Evolutionary conservation across 768 basidiomycete genomes (phyloP).

Genomic region (Paxillus rubicundulus): DNA sequence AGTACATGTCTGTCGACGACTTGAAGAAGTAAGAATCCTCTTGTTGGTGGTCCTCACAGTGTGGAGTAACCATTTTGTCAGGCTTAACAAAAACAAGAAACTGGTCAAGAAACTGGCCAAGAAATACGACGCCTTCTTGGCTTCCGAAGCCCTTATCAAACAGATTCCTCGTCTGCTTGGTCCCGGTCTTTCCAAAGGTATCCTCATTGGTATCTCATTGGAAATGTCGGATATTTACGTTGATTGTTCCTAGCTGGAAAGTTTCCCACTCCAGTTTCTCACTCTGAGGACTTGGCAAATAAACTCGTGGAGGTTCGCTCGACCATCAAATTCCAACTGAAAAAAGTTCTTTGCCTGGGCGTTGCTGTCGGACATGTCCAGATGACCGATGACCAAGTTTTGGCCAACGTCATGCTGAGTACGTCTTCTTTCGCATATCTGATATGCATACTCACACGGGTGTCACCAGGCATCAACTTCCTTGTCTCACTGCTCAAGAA

Average conservation of each 20-base stretch:
- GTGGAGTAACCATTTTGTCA: slow-evolving; percentile 27
- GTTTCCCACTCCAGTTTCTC: slow-evolving; percentile 96
- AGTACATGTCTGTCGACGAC: slow-evolving; percentile 99
- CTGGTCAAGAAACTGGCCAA: slow-evolving; percentile 99
- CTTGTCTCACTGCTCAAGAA: slow-evolving; percentile 98
- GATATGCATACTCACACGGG: slow-evolving; percentile 6
- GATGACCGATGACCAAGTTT: slow-evolving; percentile 97
- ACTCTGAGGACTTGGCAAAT: slow-evolving; percentile 83
- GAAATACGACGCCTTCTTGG: slow-evolving; percentile 98
- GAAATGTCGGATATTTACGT: not conserved
- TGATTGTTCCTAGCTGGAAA: slow-evolving; percentile 74
- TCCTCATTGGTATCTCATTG: not conserved
- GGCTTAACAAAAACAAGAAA: slow-evolving; percentile 99
- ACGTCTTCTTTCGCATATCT: slow-evolving; percentile 24
- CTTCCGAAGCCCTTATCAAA: slow-evolving; percentile 97
- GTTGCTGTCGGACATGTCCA: slow-evolving; percentile 97
- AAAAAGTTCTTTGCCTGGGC: slow-evolving; percentile 98
- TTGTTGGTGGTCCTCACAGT: not conserved
- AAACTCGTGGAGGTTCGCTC: slow-evolving; percentile 95
- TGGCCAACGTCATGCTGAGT: slow-evolving; percentile 98
- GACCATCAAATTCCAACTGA: slow-evolving; percentile 99
- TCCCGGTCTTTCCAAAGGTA: slow-evolving; percentile 98
- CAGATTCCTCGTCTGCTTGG: slow-evolving; percentile 99
- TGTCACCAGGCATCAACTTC: slow-evolving; percentile 89
- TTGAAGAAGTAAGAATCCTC: slow-evolving; percentile 82